Conservation (phyloP, 352 stramenopile species). For the Phytophthora rubi region DNA sequence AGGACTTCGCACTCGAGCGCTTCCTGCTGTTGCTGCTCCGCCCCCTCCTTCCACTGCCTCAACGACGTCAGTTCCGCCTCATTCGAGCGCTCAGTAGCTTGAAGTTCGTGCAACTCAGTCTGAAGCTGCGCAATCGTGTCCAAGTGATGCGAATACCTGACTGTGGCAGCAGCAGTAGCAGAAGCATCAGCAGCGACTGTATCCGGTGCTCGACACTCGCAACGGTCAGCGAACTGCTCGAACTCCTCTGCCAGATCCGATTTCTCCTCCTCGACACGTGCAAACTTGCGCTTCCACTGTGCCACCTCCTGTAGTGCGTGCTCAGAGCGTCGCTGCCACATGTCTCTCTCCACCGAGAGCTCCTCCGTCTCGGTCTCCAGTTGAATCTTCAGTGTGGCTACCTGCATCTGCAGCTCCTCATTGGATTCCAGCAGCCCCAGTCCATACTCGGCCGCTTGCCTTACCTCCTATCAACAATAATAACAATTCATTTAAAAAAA, state of each 20-base stretch:
- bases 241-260: constrained; percentile 58
- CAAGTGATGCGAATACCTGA: constrained; percentile 34
- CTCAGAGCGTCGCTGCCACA: constrained; percentile 66
- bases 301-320: constrained; percentile 68
- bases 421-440: constrained; percentile 78
- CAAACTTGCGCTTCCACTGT: constrained; percentile 73
- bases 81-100: constrained; percentile 44
- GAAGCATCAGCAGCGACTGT: neutral
- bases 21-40: constrained; percentile 53
- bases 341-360: constrained; percentile 64
- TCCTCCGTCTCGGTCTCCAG: constrained; percentile 70
- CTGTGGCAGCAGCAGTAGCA: neutral
- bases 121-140: constrained; percentile 47
- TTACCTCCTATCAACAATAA: constrained; percentile 61
- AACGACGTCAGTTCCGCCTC: constrained; percentile 48
- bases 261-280: constrained; percentile 71
- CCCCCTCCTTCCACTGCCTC: constrained; percentile 54
- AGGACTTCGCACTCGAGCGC: constrained; percentile 41
- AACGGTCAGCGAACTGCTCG: constrained; percentile 57
- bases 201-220: constrained; percentile 38
- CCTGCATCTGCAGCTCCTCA: constrained; percentile 76
- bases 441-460: constrained; percentile 81
- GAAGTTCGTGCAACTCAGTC: constrained; percentile 50
- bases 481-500: constrained; percentile 9
- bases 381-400: constrained; percentile 75